Evolutionary conservation across 1,284 basidiomycete genomes (phyloP).

Genomic region (Irpex rosettiformis): DNA sequence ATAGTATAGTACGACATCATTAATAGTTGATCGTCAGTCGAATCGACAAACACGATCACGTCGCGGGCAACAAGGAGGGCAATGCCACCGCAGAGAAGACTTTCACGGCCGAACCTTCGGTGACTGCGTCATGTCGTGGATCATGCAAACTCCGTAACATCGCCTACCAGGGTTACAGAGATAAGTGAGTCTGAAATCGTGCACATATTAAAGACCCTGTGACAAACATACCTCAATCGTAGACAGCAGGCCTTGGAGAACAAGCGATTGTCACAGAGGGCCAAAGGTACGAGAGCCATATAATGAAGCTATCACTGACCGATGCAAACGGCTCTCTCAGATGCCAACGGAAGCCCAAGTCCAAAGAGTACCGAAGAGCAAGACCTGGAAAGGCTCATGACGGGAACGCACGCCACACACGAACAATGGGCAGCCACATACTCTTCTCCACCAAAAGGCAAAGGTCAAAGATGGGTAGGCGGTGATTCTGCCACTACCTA

Average conservation of each 20-base stretch:
- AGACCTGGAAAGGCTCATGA: not conserved
- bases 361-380: not conserved
- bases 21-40: not conserved
- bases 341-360: not conserved
- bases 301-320: not conserved
- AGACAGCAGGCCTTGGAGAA: not conserved
- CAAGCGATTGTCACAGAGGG: not conserved
- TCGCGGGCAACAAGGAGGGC: not conserved
- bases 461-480: not conserved
- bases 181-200: not conserved
- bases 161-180: not conserved
- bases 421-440: constrained; percentile 2
- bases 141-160: not conserved
- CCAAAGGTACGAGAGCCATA: not conserved
- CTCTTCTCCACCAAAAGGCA: not conserved
- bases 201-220: not conserved
- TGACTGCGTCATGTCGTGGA: not conserved
- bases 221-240: not conserved
- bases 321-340: not conserved
- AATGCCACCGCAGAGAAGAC: not conserved
- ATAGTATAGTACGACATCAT: not conserved
- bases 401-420: not conserved
- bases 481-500: not conserved
- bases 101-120: not conserved
- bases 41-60: not conserved